phyloP scores from a whole-genome alignment of 2,329 filamentous ascomycete genomes.

The Ophiostoma quercus region DNA sequence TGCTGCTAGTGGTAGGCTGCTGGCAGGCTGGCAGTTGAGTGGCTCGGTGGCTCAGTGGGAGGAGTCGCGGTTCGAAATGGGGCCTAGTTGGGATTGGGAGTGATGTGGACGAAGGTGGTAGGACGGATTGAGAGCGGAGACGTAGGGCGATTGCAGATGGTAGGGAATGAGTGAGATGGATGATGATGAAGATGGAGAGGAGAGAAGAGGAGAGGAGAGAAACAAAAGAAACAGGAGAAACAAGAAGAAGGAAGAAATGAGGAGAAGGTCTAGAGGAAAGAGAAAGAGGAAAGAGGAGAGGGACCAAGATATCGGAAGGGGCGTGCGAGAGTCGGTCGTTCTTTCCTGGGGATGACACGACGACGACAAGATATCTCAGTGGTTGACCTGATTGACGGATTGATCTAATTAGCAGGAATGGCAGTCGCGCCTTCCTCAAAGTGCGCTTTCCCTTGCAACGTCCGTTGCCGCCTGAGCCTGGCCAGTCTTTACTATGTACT shows the following conservation, averaged over 20 bases:
- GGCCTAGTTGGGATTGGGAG: conserved; percentile 3
- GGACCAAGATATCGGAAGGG: background rate
- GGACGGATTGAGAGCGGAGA: background rate
- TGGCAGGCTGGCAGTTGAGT: conserved; percentile 4
- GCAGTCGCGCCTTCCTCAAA: conserved; percentile 1
- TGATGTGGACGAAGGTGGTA: conserved; percentile 14
- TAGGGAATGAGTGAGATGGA: background rate
- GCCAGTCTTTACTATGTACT: background rate
- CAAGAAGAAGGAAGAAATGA: background rate
- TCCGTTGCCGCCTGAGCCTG: background rate
- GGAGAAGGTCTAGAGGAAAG: background rate
- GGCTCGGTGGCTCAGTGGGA: background rate
- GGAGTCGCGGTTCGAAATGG: background rate
- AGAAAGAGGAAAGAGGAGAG: background rate
- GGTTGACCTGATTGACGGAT: background rate
- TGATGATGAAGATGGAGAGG: background rate
- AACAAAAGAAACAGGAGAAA: background rate
- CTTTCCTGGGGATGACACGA: background rate
- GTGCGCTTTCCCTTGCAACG: background rate
- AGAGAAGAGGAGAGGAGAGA: background rate
- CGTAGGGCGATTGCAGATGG: background rate
- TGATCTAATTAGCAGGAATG: background rate
- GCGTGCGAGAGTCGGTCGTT: background rate
- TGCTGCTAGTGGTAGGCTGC: background rate
- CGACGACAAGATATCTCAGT: background rate